Conservation (phyloP, 2,329 filamentous ascomycete species). For the Alternaria sp. region DNA sequence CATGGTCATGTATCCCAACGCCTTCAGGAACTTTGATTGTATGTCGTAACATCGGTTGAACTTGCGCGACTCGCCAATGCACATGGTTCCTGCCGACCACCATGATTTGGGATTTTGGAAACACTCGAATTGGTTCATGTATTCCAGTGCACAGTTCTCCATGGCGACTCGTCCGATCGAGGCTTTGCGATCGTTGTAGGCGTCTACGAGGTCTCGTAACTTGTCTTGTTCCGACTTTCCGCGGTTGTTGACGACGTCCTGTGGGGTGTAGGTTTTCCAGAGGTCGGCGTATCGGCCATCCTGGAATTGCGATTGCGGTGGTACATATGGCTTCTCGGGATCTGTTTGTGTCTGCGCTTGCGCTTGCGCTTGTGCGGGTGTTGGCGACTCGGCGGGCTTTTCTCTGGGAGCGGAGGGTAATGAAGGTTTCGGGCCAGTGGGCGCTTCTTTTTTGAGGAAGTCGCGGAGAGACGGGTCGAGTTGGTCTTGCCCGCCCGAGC, state of each 20-base stretch:
- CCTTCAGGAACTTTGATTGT: conserved; percentile 90
- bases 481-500: conserved; percentile 64
- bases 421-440: conserved; percentile 65
- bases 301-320: conserved; percentile 65
- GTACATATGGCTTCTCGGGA: conserved; percentile 48
- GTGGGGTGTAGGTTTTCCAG: conserved; percentile 88
- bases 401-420: conserved; percentile 37
- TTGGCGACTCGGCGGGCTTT: conserved; percentile 28
- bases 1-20: conserved; percentile 80
- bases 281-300: conserved; percentile 82
- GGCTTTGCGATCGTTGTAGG: conserved; percentile 81
- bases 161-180: conserved; percentile 80
- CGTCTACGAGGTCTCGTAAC: conserved; percentile 78
- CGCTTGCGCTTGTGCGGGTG: conserved; percentile 7
- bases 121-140: conserved; percentile 82
- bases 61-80: conserved; percentile 73
- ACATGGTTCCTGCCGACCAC: conserved; percentile 77
- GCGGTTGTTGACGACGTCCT: conserved; percentile 70
- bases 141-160: conserved; percentile 91
- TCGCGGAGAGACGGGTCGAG: conserved; percentile 84
- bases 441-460: conserved; percentile 83
- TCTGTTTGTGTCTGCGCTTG: conserved; percentile 11
- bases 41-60: conserved; percentile 90
- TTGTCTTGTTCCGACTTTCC: conserved; percentile 79
- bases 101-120: conserved; percentile 72